Evolutionary conservation across 805 yeast genomes (phyloP).

Genomic region (Saccharomycopsis sp.): DNA sequence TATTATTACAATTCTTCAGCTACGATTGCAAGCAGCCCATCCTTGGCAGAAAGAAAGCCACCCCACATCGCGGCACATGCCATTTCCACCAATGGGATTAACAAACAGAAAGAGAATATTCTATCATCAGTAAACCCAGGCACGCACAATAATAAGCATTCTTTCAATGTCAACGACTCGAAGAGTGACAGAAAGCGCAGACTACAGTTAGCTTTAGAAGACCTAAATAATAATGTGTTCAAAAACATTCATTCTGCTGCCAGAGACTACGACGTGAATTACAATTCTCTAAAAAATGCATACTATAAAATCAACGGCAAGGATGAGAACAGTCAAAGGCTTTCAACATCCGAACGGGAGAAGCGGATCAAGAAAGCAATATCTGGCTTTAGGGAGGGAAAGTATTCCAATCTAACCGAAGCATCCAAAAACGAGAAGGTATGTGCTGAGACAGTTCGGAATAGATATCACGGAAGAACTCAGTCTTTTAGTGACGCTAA

Average conservation of each 20-base stretch:
- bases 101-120: not conserved
- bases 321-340: conserved; percentile 20
- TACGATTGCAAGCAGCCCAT: not conserved
- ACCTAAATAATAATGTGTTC: conserved; percentile 14
- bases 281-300: conserved; percentile 25
- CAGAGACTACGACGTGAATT: conserved; percentile 18
- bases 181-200: conserved; percentile 17
- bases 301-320: conserved; percentile 20
- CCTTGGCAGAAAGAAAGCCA: not conserved
- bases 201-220: conserved; percentile 15
- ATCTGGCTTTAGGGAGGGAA: conserved; percentile 18
- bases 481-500: conserved; percentile 21
- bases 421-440: conserved; percentile 20
- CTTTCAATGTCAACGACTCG: not conserved
- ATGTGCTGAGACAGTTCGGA: conserved; percentile 21
- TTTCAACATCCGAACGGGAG: conserved; percentile 17
- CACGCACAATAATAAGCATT: not conserved
- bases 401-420: conserved; percentile 19
- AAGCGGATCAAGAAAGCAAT: conserved; percentile 17
- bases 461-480: conserved; percentile 21
- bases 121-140: not conserved
- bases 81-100: not conserved
- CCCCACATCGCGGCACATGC: not conserved
- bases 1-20: not conserved
- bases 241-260: conserved; percentile 22